Base-by-base conservation (phyloP, 1,284 basidiomycete genomes). In the Cutaneotrichosporon cavernicola region DNA sequence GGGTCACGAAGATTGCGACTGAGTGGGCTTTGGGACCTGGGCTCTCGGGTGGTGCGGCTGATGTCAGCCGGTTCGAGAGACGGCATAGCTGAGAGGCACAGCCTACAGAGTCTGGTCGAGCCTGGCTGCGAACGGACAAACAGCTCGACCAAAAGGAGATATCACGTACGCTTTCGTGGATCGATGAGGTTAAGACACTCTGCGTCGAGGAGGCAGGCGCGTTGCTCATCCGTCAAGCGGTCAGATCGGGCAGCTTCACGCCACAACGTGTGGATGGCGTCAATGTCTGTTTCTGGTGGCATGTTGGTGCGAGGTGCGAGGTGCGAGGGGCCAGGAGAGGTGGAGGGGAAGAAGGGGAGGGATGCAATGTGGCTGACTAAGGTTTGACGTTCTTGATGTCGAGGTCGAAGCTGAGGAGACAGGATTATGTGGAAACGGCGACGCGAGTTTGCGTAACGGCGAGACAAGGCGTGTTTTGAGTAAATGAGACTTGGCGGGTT, bases 1-100 rank as follows among this genome's bases (percentile, higher is more conserved):
- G 53, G 34, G 36, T 14, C n/a, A 56, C 53, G 36, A 56, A 56
- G 53, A 56, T 56, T 21, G 53, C 53, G 6, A 21, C 36, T n/a
- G 21, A 13, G 53, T n/a, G 36, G 36, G 53, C 34, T 31, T 56
- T 56, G 18, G 53, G 53, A 4, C 34, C 53, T n/a, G 53, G 53
- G 53, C 53, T 56, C 32, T 32, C 32, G 4, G n/a, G 13, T 4
- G 53, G 53, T 38, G 36, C n/a, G 21, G 18, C 53, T 56, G 53
- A n/a, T 5, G 21, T 56, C 51, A 53, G 36, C 13, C 16, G 30
- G 36, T 36, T 18, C 36, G 7, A 53, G 13, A 21, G 30, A n/a
- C 16, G 7, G 11, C 8, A 32, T 18, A 32, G 13, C 6, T 31
- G 30, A 22, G 16, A n/a, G 51, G 51, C 31, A 32, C 8, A 32